Evolutionary conservation across 2,329 filamentous ascomycete species (phyloP).

Genomic region (Alternaria sp.): DNA sequence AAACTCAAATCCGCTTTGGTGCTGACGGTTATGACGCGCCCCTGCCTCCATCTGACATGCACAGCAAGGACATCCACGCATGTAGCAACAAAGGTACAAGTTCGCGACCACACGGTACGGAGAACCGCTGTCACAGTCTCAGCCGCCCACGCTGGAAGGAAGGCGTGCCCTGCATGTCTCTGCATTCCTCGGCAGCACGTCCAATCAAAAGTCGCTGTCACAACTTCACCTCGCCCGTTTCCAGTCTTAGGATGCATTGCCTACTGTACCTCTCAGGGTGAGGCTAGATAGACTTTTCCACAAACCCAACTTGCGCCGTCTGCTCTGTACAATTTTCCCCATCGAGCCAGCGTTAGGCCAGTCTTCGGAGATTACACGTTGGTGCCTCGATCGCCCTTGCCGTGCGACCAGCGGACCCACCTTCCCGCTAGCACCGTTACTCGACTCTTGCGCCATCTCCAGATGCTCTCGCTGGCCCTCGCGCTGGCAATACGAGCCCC

Average conservation of each 20-base stretch:
- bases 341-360: constrained; percentile 15
- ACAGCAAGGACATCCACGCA: neutral
- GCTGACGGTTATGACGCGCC: neutral
- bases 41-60: constrained; percentile 1
- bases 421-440: constrained; percentile 18
- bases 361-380: constrained; percentile 38
- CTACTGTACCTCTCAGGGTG: neutral
- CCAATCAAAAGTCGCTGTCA: constrained; percentile 14
- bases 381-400: constrained; percentile 32
- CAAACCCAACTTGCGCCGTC: neutral
- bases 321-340: constrained; percentile 21
- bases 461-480: constrained; percentile 2
- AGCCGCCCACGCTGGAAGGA: constrained; percentile 26
- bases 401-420: constrained; percentile 28
- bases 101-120: neutral
- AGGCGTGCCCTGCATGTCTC: constrained; percentile 27
- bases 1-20: neutral
- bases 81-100: neutral
- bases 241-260: neutral
- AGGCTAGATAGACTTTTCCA: neutral
- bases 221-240: neutral
- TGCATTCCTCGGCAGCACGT: constrained; percentile 18
- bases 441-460: constrained; percentile 18
- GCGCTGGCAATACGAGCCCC: constrained; percentile 5
- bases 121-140: constrained; percentile 21